Evolutionary conservation across 1,284 basidiomycete genomes (phyloP).

Genomic region (Gomphus bonarii): DNA sequence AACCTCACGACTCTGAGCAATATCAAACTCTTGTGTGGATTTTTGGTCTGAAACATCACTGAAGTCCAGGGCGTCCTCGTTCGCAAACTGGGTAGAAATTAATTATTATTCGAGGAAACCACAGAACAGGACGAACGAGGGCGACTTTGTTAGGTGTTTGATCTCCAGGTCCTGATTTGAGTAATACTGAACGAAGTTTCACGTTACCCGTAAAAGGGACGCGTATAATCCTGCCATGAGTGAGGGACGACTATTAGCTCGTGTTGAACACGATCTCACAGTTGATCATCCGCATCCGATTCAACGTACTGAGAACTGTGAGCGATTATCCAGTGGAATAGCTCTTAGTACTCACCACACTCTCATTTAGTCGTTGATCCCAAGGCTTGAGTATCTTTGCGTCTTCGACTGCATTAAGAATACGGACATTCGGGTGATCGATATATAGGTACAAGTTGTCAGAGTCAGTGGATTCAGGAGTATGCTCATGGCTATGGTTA

Average conservation of each 20-base stretch:
- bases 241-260: not conserved
- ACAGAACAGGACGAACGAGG: constrained; percentile 35
- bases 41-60: constrained; percentile 50
- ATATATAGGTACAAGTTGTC: constrained; percentile 64
- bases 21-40: constrained; percentile 57
- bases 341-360: constrained; percentile 32
- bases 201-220: constrained; percentile 75
- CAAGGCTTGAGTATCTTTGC: constrained; percentile 63
- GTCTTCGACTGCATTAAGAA: constrained; percentile 44
- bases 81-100: constrained; percentile 44
- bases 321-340: constrained; percentile 5
- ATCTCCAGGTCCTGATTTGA: constrained; percentile 65
- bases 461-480: constrained; percentile 41
- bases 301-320: constrained; percentile 46
- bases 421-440: constrained; percentile 62
- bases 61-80: constrained; percentile 65
- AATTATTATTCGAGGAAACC: constrained; percentile 1
- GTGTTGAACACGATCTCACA: constrained; percentile 35
- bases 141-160: constrained; percentile 59
- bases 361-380: constrained; percentile 57
- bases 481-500: constrained; percentile 44
- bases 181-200: constrained; percentile 58
- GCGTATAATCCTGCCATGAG: constrained; percentile 50
- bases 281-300: constrained; percentile 76
- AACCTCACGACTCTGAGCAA: constrained; percentile 58